Evolutionary conservation across 257 asterid genomes (phyloP), one percentile per base, ranked within the genome.

Genomic region (Misopates orontium): DNA sequence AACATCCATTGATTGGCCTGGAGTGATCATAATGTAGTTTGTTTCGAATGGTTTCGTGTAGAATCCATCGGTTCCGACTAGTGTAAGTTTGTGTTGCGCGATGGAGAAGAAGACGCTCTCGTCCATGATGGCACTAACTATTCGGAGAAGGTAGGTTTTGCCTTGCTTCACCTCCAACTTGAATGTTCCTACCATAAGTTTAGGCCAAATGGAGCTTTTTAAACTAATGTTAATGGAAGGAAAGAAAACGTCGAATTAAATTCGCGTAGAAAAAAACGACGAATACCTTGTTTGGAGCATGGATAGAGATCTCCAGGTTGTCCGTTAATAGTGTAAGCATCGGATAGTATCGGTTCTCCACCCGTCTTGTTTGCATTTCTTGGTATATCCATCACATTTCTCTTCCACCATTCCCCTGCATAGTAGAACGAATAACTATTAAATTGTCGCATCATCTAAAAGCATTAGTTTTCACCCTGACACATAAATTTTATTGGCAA

Each of bases 351-450:
- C 3, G 88, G 88, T 51, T 78, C 85, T 28, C 83, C 82, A 28
- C 88, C 88, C 1, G 80, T 77, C 71, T 60, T 74, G 23, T 75
- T 75, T 51, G 88, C 88, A 50, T 77, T 65, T 70, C 73, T 40
- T 59, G 51, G 52, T 56, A 77, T 78, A 1, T 79, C 83, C 77
- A 83, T 79, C 68, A 76, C 79, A 51, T 77, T 75, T 66, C 36
- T 68, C 55, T 77, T 72, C 85, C 88, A 83, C 88, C 88, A 80
- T 45, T 83, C 88, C n/a, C 85, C 85, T 82, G 74, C 31, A 42
- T n/a, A n/a, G n/a, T n/a, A n/a, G 13, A 24, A 21, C 10, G 36
- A 21, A 17, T 2, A 32, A 55, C 9, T 59, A 36, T 2, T 17
- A 1, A 9, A 36, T 36, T 36, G 11, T 5, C 10, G 42, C 1